phyloP scores from a whole-genome alignment of 768 basidiomycete species.

The Podaxis carcinomalis region DNA sequence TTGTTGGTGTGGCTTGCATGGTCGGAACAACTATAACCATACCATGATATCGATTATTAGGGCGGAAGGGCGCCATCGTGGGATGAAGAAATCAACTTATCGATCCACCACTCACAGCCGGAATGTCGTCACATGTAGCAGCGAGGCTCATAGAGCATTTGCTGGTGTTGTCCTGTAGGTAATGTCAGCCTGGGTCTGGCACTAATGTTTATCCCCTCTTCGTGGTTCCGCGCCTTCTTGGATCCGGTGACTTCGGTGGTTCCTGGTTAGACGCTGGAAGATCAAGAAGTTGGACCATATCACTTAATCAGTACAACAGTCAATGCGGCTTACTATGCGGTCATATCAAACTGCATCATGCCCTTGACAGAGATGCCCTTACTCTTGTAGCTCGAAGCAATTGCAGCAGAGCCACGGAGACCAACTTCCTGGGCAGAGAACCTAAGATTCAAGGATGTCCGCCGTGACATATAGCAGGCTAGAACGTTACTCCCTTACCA shows the following conservation, averaged over 20 bases:
- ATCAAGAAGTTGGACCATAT: slow-evolving; percentile 11
- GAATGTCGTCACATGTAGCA: slow-evolving; percentile 36
- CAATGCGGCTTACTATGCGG: slow-evolving; percentile 26
- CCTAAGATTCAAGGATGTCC: slow-evolving; percentile 43
- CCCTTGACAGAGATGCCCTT: slow-evolving; percentile 36
- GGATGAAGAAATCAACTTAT: slow-evolving; percentile 8
- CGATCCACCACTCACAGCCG: slow-evolving; percentile 29
- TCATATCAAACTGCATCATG: slow-evolving; percentile 43
- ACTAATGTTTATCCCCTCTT: neutral
- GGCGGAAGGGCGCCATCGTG: neutral
- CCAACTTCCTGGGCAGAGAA: slow-evolving; percentile 40
- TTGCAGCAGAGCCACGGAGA: slow-evolving; percentile 45
- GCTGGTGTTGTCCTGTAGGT: slow-evolving; percentile 24
- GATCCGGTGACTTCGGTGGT: slow-evolving; percentile 33
- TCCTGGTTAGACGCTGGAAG: slow-evolving; percentile 39
- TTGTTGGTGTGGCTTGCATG: slow-evolving; percentile 35
- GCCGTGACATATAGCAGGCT: slow-evolving; percentile 24
- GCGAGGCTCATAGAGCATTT: slow-evolving; percentile 33
- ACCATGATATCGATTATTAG: slow-evolving; percentile 14
- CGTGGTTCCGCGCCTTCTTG: slow-evolving; percentile 21
- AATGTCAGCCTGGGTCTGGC: slow-evolving; percentile 21
- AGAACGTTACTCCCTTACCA: slow-evolving; percentile 25
- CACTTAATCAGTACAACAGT: neutral
- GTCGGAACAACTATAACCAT: slow-evolving; percentile 27
- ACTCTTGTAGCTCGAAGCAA: slow-evolving; percentile 44